Percentiles rank a stretch among this genome's conserved stretches.
phyloP scores from a whole-genome alignment of 2,329 filamentous ascomycete genomes.

The Hypomyces rosellus region DNA sequence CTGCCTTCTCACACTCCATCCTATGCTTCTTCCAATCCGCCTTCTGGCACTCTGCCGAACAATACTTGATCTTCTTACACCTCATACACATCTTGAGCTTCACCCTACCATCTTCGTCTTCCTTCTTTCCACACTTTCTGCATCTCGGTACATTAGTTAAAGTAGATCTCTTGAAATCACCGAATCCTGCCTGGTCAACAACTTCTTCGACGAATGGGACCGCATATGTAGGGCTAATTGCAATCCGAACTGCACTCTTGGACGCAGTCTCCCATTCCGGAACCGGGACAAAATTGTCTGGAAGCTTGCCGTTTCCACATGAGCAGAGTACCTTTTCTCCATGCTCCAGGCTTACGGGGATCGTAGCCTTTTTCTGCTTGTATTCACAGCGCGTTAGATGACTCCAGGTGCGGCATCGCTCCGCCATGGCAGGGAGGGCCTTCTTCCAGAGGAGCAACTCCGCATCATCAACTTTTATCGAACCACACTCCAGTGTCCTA shows the following conservation, averaged over 20 bases:
- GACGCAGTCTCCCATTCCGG: constrained; percentile 38
- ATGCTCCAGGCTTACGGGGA: constrained; percentile 33
- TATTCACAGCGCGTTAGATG: constrained; percentile 41
- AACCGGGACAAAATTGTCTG: constrained; percentile 31
- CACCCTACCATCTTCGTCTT: constrained; percentile 23
- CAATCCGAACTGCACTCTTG: constrained; percentile 45
- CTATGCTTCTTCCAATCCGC: constrained; percentile 48
- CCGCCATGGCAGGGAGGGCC: constrained; percentile 36
- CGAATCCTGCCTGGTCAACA: constrained; percentile 20
- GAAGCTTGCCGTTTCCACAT: constrained; percentile 39
- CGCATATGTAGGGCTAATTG: constrained; percentile 50
- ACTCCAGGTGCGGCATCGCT: constrained; percentile 44
- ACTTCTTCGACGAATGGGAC: constrained; percentile 37
- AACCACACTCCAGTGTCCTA: constrained; percentile 30
- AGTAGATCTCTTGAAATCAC: constrained; percentile 2
- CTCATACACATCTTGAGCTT: constrained; percentile 38
- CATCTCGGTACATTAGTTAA: constrained; percentile 23
- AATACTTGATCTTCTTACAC: constrained; percentile 44
- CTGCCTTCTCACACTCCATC: background rate
- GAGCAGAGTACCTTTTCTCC: constrained; percentile 36
- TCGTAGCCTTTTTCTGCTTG: constrained; percentile 22
- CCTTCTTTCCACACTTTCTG: constrained; percentile 29
- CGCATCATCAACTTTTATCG: constrained; percentile 41
- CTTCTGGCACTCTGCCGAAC: constrained; percentile 46
- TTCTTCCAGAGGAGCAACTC: constrained; percentile 51